Conservation (phyloP, 768 basidiomycete genomes). For the Phaffia tasmanica region DNA sequence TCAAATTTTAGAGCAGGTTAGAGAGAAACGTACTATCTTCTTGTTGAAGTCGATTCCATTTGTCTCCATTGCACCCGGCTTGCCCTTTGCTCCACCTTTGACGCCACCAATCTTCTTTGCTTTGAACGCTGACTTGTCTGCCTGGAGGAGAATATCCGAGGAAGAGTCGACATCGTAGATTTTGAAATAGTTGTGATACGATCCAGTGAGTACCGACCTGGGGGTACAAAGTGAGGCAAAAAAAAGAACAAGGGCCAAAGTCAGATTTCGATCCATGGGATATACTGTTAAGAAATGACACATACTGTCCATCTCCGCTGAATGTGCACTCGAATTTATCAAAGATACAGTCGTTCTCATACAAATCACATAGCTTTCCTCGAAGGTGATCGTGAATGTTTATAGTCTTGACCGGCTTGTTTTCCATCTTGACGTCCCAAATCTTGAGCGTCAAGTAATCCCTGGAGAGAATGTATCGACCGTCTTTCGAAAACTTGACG, state of each 20-base stretch:
- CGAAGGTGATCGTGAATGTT: conserved; percentile 96
- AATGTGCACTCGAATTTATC: conserved; percentile 99
- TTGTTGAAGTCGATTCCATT: conserved; percentile 70
- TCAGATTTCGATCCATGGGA: neutral
- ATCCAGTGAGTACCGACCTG: conserved; percentile 95
- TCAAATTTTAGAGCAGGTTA: neutral
- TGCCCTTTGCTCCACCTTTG: conserved; percentile 47
- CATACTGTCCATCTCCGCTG: conserved; percentile 83
- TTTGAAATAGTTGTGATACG: conserved; percentile 99
- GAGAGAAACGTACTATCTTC: conserved; percentile 69
- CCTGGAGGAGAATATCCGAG: conserved; percentile 86
- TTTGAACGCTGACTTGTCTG: conserved; percentile 98
- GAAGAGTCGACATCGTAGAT: conserved; percentile 70
- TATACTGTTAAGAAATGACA: conserved; percentile 28
- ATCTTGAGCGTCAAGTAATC: conserved; percentile 98
- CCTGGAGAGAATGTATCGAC: conserved; percentile 88
- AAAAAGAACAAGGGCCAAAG: no score
- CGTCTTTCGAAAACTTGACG: conserved; percentile 97
- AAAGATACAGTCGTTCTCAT: conserved; percentile 99
- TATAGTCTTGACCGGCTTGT: conserved; percentile 88
- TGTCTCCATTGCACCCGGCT: conserved; percentile 60
- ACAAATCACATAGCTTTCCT: conserved; percentile 93
- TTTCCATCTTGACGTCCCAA: conserved; percentile 99
- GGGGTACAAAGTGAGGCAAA: neutral
- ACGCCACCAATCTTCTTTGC: conserved; percentile 92